phyloP scores from a whole-genome alignment of 2,329 filamentous ascomycete species.

The Claviceps monticola region DNA sequence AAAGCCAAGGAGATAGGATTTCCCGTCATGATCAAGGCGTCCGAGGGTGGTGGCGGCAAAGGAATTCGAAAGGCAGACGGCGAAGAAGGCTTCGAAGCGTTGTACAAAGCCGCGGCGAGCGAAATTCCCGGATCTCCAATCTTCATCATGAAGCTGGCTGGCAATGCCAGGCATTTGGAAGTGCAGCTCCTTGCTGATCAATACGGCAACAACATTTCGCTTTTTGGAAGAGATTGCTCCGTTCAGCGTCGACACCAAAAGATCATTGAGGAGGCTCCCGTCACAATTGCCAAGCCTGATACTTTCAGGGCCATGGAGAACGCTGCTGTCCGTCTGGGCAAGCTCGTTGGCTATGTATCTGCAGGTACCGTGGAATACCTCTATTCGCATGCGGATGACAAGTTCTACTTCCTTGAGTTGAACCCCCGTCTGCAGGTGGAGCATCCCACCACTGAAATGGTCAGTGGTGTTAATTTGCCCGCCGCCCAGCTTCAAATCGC shows the following conservation, averaged over 20 bases:
- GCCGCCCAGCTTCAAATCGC: constrained; percentile 96
- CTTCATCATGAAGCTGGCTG: constrained; percentile 99
- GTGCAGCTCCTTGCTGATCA: constrained; percentile 96
- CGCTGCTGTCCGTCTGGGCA: constrained; percentile 84
- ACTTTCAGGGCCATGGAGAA: constrained; percentile 97
- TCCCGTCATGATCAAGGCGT: constrained; percentile 99
- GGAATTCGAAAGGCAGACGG: constrained; percentile 90
- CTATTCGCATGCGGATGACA: constrained; percentile 94
- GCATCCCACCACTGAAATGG: constrained; percentile 99
- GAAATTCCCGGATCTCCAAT: constrained; percentile 98
- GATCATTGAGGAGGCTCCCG: constrained; percentile 97
- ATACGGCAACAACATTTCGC: constrained; percentile 98
- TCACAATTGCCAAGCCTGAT: constrained; percentile 78
- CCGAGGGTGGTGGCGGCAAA: constrained; percentile 96
- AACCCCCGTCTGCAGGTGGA: constrained; percentile 99
- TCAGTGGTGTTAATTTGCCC: constrained; percentile 91
- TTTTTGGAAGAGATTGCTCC: constrained; percentile 97
- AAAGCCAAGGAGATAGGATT: constrained; percentile 88
- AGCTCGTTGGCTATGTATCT: constrained; percentile 93
- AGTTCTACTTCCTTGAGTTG: constrained; percentile 98
- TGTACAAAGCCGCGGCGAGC: constrained; percentile 92
- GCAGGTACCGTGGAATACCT: constrained; percentile 98
- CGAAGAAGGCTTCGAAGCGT: constrained; percentile 69
- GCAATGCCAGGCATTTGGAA: constrained; percentile 90
- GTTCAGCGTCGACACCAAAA: constrained; percentile 98